These are phyloP conservation scores for Immersiella caudata DNA, from an alignment of 495 filamentous ascomycete genomes.

Conservation along the genomic window DNA sequence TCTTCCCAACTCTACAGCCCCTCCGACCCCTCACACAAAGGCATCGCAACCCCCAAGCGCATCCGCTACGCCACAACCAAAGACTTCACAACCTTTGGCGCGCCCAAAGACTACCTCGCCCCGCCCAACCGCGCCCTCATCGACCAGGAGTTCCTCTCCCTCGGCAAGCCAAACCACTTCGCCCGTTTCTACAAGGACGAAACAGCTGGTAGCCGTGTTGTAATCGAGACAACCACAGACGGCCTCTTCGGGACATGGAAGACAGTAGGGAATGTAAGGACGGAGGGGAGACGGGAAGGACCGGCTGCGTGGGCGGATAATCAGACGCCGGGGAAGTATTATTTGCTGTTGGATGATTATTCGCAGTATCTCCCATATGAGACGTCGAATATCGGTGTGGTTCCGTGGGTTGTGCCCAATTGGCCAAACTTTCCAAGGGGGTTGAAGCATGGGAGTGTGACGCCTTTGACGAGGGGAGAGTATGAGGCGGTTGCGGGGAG, in stretches of 20 bases:
- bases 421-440: background rate
- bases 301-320: background rate
- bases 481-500: background rate
- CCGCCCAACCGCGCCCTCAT: background rate
- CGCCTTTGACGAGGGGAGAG: background rate
- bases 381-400: background rate
- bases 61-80: background rate
- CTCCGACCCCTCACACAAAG: background rate
- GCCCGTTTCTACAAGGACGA: conserved; percentile 8
- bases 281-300: background rate
- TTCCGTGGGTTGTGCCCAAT: background rate
- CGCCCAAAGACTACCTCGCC: conserved; percentile 1
- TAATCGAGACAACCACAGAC: background rate
- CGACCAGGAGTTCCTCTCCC: conserved; percentile 1
- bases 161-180: background rate
- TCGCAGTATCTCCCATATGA: background rate
- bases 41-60: conserved; percentile 1
- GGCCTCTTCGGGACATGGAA: background rate
- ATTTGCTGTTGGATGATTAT: conserved; percentile 1
- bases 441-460: conserved; percentile 7
- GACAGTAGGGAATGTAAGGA: background rate
- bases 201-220: background rate
- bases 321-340: background rate
- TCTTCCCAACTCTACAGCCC: background rate
- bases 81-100: background rate